Base-by-base conservation (phyloP, 164 flowering plant genomes). In the Nymphaea colorata region DNA sequence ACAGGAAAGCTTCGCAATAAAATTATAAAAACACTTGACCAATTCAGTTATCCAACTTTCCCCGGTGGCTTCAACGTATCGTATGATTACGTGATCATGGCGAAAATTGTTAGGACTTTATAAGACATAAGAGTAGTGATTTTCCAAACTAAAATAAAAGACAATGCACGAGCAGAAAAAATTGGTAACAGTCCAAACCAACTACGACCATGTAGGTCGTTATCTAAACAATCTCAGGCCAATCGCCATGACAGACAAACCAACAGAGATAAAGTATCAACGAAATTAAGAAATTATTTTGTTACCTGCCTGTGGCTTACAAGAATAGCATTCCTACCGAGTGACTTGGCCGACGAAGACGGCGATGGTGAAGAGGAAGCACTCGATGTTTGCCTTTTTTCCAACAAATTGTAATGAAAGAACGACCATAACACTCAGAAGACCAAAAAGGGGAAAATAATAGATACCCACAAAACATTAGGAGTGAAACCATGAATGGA, bases 221-320 rank as follows among this genome's bases (percentile, higher is more conserved):
- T 3, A 25, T 4, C 42, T 8, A 14, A 4, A 62, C 25, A 6
- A 3, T 44, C n/a, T 16, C 53, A 67, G 15, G n/a, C 41, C 25
- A 61, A 61, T 61, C 15, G 63, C 5, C 5, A 25, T 61, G 17
- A 61, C 63, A 55, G 16, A 55, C 16, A 8, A 16, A 55, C 12
- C 12, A 10, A 55, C 25, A 61, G 5, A 61, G 5, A 16, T 61
- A n/a, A 61, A 61, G n/a, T 61, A 61, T 61, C 0, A 15, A 61
- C 8, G 6, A 16, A 61, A 16, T 61, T 5, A 7, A 61, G 59
- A 16, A 6, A 5, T 6, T 61, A 61, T 5, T 16, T 17, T 11
- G 53, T 68, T 66, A 85, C 98, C 91, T 94, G 98, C 72, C 98
- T 86, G 68, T 87, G 82, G 80, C 95, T 91, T 7, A 94, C 98